phyloP scores from a whole-genome alignment of 768 basidiomycete genomes.

The Amylocystis lapponica region DNA sequence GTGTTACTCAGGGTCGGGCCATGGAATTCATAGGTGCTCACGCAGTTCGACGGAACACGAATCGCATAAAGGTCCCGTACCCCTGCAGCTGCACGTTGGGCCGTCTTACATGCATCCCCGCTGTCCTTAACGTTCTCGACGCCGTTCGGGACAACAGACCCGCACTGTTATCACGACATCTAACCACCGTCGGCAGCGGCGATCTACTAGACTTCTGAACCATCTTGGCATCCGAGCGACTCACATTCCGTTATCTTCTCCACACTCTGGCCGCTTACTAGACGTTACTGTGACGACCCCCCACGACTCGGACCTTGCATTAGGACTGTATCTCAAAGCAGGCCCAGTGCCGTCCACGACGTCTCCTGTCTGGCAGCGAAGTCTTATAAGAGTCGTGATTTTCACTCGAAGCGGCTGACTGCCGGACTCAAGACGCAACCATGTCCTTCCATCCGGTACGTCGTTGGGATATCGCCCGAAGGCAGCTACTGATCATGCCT shows the following conservation, averaged over 20 bases:
- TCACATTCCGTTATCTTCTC: slow-evolving; percentile 1
- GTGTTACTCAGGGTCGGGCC: too few relatives aligned
- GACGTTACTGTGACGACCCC: slow-evolving; percentile 6
- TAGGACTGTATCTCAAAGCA: not conserved
- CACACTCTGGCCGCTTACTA: not conserved
- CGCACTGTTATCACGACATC: not conserved
- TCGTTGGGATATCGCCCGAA: slow-evolving; percentile 3
- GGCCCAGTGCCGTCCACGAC: not conserved
- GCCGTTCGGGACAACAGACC: not conserved
- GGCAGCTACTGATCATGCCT: slow-evolving; percentile 4
- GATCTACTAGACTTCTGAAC: not conserved
- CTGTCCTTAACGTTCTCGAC: not conserved
- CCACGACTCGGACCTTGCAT: slow-evolving; percentile 3
- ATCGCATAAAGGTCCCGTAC: too few relatives aligned
- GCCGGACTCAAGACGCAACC: slow-evolving; percentile 6
- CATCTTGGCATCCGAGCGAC: not conserved
- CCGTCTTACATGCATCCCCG: not conserved
- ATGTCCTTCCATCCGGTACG: slow-evolving; percentile 50
- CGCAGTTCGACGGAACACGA: too few relatives aligned
- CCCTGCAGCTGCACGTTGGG: too few relatives aligned
- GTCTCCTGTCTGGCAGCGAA: not conserved
- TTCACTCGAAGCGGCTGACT: slow-evolving; percentile 1
- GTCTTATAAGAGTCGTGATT: too few relatives aligned
- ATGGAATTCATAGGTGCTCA: too few relatives aligned
- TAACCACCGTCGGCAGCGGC: not conserved